These are phyloP conservation scores for Tuber indicum DNA, from an alignment of 495 filamentous ascomycete genomes.

Conservation along the genomic window DNA sequence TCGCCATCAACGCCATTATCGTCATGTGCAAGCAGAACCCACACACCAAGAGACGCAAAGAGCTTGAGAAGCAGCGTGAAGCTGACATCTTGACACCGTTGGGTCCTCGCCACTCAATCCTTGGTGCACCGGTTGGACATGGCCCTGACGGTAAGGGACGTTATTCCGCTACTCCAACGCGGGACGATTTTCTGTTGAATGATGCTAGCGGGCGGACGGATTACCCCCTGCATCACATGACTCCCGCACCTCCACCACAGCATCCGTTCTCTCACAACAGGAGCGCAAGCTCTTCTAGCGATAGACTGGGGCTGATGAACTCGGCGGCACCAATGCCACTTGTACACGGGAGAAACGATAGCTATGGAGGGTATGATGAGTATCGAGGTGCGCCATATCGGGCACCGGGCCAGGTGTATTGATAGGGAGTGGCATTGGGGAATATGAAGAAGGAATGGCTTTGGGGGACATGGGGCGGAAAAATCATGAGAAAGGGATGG, in stretches of 20 bases:
- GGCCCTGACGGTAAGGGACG: constrained; percentile 39
- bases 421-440: constrained; percentile 10
- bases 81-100: constrained; percentile 83
- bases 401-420: constrained; percentile 9
- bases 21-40: constrained; percentile 80
- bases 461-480: constrained; percentile 12
- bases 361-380: constrained; percentile 12
- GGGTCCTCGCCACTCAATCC: constrained; percentile 81
- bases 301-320: constrained; percentile 13
- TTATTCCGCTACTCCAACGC: constrained; percentile 31
- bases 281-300: constrained; percentile 11
- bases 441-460: constrained; percentile 14
- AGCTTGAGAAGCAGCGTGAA: constrained; percentile 82
- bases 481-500: constrained; percentile 31
- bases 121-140: constrained; percentile 49
- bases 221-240: constrained; percentile 35
- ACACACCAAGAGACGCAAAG: constrained; percentile 72
- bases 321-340: constrained; percentile 30
- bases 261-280: constrained; percentile 15
- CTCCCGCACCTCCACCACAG: constrained; percentile 20
- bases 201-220: constrained; percentile 24
- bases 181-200: constrained; percentile 34
- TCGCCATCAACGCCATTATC: constrained; percentile 81
- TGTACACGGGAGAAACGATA: constrained; percentile 15
- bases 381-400: constrained; percentile 6